Conservation (phyloP, 75 land plant species). For the Sequoia sempervirens region DNA sequence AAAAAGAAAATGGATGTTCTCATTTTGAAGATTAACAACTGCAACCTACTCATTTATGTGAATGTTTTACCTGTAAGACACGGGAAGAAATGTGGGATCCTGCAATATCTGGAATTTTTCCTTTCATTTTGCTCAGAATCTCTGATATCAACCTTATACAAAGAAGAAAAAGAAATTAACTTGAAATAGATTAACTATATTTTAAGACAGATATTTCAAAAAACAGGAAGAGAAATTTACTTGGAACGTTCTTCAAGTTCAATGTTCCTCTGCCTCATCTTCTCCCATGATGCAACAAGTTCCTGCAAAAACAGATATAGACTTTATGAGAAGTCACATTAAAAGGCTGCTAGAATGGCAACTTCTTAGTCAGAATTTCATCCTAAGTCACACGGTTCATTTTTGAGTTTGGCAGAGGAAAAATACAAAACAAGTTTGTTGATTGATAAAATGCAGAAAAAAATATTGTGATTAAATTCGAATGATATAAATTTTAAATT, state of each 20-base stretch:
- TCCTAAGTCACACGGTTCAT: not conserved
- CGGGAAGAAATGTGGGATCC: conserved; percentile 79
- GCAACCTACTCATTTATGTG: not conserved
- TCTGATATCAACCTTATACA: conserved; percentile 56
- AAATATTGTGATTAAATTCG: no score
- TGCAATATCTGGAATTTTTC: conserved; percentile 80
- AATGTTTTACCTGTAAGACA: conserved; percentile 61
- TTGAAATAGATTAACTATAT: not conserved
- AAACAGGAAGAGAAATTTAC: conserved; percentile 22
- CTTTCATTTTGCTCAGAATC: conserved; percentile 79
- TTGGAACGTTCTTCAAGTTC: conserved; percentile 62
- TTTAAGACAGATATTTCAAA: not conserved
- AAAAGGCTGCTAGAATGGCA: not conserved
- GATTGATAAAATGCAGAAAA: no score
- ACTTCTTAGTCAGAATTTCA: not conserved
- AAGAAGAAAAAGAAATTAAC: not conserved
- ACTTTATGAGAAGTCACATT: not conserved
- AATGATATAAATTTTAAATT: no score
- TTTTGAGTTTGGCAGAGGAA: no score
- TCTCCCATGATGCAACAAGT: conserved; percentile 77
- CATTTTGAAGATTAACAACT: not conserved
- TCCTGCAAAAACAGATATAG: conserved; percentile 40
- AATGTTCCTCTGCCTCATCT: conserved; percentile 66
- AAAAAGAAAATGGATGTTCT: not conserved
- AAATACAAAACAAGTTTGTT: no score